Conservation (phyloP, 139 green algal genomes). For the Deuterostichococcus epilithicus region DNA sequence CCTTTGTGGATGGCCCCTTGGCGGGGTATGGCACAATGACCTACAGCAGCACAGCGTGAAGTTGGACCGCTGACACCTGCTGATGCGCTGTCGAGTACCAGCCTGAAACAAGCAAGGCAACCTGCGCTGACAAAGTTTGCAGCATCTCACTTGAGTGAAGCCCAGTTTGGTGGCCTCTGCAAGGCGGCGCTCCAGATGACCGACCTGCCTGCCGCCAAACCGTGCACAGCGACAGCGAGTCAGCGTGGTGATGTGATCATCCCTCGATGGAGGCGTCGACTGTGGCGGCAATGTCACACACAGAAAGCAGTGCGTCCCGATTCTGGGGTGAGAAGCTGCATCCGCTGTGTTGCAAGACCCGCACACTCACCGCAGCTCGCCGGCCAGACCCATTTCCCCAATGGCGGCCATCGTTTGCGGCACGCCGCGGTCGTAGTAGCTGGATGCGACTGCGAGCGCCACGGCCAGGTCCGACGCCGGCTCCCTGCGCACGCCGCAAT, state of each 20-base stretch:
- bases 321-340: neutral
- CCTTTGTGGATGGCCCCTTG: neutral
- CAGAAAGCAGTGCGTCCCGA: no score
- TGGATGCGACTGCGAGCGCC: slow-evolving; percentile 51
- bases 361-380: slow-evolving; percentile 61
- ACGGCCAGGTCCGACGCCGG: slow-evolving; percentile 72
- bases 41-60: neutral
- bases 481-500: slow-evolving; percentile 33
- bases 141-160: slow-evolving; percentile 26
- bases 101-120: no score
- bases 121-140: neutral
- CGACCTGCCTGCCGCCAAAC: slow-evolving; percentile 13
- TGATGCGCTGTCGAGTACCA: no score
- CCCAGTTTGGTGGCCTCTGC: slow-evolving; percentile 58
- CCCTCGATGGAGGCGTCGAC: no score
- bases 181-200: slow-evolving; percentile 50
- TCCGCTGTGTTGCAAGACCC: neutral
- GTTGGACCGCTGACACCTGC: no score
- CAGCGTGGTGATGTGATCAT: no score
- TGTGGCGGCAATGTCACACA: no score
- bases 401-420: slow-evolving; percentile 42
- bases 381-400: slow-evolving; percentile 74
- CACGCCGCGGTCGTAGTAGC: slow-evolving; percentile 45
- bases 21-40: neutral
- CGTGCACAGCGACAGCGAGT: no score